These are phyloP conservation scores for Fusarium sp. DNA, from an alignment of 2,329 filamentous ascomycete genomes.

Conservation along the genomic window DNA sequence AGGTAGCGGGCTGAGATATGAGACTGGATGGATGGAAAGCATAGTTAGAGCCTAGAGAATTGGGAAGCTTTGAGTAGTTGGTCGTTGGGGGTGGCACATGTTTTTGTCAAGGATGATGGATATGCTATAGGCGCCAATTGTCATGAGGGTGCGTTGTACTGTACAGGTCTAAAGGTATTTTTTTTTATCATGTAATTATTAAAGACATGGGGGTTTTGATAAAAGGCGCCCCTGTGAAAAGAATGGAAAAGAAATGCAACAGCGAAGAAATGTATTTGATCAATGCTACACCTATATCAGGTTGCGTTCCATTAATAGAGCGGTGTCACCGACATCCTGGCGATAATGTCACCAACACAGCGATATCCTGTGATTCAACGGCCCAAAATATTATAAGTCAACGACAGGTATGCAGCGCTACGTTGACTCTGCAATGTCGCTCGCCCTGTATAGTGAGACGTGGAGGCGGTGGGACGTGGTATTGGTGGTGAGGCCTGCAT, in stretches of 20 bases:
- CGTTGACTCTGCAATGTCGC: constrained; percentile 20
- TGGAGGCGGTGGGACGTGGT: constrained; percentile 21
- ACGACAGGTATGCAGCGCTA: constrained; percentile 13
- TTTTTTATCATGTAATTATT: constrained; percentile 45
- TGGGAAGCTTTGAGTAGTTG: constrained; percentile 35
- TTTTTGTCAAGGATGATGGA: constrained; percentile 46
- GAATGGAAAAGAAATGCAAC: constrained; percentile 39
- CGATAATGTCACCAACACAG: neutral
- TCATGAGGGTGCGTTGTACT: constrained; percentile 48
- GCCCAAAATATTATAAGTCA: neutral
- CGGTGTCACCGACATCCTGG: neutral
- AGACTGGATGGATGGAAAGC: constrained; percentile 2
- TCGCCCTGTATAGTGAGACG: constrained; percentile 17
- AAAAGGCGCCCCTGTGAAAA: constrained; percentile 35
- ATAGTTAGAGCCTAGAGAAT: constrained; percentile 22
- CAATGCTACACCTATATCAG: neutral
- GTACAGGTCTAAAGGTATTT: constrained; percentile 44
- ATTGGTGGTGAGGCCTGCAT: constrained; percentile 38
- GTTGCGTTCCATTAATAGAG: neutral
- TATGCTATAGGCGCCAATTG: constrained; percentile 49
- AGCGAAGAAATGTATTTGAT: neutral
- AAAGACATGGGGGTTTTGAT: constrained; percentile 36
- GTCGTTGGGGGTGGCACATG: constrained; percentile 33
- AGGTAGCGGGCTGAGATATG: constrained; percentile 35
- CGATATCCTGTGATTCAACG: constrained; percentile 4